Evolutionary conservation across 768 basidiomycete species (phyloP).

Genomic region (Pisolithus tinctorius): DNA sequence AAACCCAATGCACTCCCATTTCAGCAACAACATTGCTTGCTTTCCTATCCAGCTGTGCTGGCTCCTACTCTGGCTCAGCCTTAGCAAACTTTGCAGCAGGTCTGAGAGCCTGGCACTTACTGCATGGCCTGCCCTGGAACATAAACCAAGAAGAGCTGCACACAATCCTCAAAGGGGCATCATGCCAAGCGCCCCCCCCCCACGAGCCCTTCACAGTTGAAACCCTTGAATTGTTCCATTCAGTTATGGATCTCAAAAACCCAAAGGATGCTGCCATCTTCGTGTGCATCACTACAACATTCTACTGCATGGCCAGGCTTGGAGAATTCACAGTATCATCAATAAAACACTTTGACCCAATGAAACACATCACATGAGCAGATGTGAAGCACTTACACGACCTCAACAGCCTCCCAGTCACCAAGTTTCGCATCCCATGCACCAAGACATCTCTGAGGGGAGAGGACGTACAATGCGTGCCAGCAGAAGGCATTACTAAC

Average conservation of each 20-base stretch:
- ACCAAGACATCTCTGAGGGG: not conserved
- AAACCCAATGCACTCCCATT: too few relatives aligned
- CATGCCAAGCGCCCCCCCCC: not conserved
- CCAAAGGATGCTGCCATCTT: not conserved
- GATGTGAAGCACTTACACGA: not conserved
- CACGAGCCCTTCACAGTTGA: conserved; percentile 9
- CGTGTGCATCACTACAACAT: not conserved
- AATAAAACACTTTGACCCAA: not conserved
- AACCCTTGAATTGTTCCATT: not conserved
- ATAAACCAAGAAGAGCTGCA: too few relatives aligned
- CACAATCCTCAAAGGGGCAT: too few relatives aligned
- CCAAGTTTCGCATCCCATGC: not conserved
- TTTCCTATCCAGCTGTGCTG: too few relatives aligned
- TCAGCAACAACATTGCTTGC: too few relatives aligned
- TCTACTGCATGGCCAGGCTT: not conserved
- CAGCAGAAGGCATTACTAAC: conserved; percentile 4
- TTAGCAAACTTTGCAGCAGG: too few relatives aligned
- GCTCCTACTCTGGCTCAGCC: too few relatives aligned
- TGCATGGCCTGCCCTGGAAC: too few relatives aligned
- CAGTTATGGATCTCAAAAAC: not conserved
- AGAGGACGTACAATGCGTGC: conserved; percentile 8
- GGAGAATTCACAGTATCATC: not conserved
- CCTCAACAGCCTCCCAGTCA: not conserved
- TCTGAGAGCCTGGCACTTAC: too few relatives aligned
- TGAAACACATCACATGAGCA: not conserved